Conservation (phyloP, 2,329 filamentous ascomycete genomes). For the Claviceps quebecensis region DNA sequence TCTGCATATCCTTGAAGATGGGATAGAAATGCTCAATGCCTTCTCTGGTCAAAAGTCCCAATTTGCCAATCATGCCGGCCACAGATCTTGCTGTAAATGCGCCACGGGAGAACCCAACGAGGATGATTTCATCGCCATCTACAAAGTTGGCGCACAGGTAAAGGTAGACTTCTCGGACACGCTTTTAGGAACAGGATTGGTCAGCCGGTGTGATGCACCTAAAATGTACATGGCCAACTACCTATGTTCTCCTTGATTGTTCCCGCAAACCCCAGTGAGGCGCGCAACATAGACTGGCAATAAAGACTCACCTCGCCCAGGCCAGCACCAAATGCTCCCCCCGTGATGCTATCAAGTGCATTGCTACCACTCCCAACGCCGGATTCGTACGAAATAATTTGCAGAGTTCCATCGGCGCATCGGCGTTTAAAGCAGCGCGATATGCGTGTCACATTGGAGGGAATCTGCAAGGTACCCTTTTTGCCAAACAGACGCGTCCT, state of each 20-base stretch:
- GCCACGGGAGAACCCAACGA: constrained; percentile 43
- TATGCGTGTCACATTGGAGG: constrained; percentile 48
- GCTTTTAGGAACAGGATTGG: constrained; percentile 16
- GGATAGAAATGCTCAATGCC: constrained; percentile 41
- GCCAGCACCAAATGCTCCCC: constrained; percentile 41
- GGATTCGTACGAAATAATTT: constrained; percentile 47
- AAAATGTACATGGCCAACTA: not conserved
- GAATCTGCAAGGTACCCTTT: constrained; percentile 30
- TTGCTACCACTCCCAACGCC: constrained; percentile 43
- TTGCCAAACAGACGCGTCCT: constrained; percentile 24
- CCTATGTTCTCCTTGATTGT: too few species aligned
- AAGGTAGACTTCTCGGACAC: constrained; percentile 46
- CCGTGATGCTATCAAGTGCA: constrained; percentile 33
- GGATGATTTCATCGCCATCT: constrained; percentile 41
- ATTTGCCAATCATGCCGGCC: constrained; percentile 34
- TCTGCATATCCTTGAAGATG: constrained; percentile 42
- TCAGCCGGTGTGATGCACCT: not conserved
- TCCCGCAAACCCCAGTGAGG: too few species aligned
- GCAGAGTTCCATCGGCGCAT: constrained; percentile 36
- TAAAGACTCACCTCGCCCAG: constrained; percentile 31
- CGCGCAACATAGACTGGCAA: not conserved
- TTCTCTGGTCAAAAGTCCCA: constrained; percentile 38
- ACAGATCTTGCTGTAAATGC: constrained; percentile 45
- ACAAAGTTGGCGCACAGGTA: constrained; percentile 49
- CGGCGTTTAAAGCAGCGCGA: constrained; percentile 39